Conservation (phyloP, 306 rosid genomes). For the Myrica gale region DNA sequence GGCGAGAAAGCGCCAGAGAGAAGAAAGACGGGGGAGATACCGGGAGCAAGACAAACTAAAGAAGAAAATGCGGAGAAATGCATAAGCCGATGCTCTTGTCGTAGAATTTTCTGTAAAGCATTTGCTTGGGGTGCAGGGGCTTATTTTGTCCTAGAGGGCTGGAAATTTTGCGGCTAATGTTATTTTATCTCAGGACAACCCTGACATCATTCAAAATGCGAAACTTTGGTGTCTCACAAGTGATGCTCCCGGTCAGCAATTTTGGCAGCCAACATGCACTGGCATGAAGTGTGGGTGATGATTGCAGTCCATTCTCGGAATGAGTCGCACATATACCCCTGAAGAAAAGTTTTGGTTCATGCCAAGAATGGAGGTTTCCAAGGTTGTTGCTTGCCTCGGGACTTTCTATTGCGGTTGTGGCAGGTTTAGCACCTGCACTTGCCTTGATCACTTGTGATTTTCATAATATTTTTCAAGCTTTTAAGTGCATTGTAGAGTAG, state of each 20-base stretch:
- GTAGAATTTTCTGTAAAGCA: background rate
- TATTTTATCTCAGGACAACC: background rate
- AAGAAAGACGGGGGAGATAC: slow-evolving; percentile 75
- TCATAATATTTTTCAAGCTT: too few species aligned
- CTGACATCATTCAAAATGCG: background rate
- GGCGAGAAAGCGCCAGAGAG: slow-evolving; percentile 73
- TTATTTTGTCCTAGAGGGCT: background rate
- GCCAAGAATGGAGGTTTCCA: too few species aligned
- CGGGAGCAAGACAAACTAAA: slow-evolving; percentile 59
- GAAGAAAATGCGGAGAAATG: slow-evolving; percentile 58
- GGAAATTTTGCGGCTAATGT: background rate
- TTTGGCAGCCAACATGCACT: background rate
- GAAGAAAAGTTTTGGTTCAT: too few species aligned
- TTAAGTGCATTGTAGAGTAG: too few species aligned
- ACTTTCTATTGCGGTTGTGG: too few species aligned
- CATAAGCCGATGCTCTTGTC: slow-evolving; percentile 24
- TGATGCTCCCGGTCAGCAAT: background rate
- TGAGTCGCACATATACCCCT: too few species aligned
- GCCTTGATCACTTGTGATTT: too few species aligned
- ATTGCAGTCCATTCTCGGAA: too few species aligned
- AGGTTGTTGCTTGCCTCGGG: too few species aligned
- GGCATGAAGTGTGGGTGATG: too few species aligned
- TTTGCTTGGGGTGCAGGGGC: background rate
- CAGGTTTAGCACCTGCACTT: too few species aligned
- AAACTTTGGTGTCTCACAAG: background rate